Evolutionary conservation across 805 yeast species (phyloP).

Genomic region (Zygoascus bituminiphila): DNA sequence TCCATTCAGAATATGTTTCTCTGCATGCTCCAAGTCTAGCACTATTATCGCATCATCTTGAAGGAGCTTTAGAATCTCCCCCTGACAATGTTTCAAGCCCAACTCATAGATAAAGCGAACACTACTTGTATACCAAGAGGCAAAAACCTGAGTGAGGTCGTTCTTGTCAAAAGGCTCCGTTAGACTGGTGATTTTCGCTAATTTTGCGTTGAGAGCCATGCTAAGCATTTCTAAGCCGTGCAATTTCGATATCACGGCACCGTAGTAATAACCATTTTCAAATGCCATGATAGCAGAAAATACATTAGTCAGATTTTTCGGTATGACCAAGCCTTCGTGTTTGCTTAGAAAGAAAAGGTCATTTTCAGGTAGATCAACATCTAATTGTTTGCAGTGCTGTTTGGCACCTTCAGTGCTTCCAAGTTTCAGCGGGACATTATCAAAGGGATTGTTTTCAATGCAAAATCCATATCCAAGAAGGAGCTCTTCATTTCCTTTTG

Average conservation of each 20-base stretch:
- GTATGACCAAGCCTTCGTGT: constrained; percentile 2
- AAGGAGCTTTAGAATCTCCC: constrained; percentile 2
- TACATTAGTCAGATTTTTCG: constrained; percentile 2
- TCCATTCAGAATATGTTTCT: constrained; percentile 3
- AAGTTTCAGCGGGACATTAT: constrained; percentile 54
- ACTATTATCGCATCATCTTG: not conserved
- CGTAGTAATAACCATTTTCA: not conserved
- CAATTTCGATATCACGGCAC: not conserved
- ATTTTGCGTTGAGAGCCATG: constrained; percentile 1
- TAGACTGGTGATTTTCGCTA: constrained; percentile 4
- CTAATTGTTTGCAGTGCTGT: not conserved
- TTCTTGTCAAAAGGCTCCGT: constrained; percentile 8
- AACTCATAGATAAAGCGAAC: constrained; percentile 2
- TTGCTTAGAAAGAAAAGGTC: constrained; percentile 2
- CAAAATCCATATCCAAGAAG: constrained; percentile 78
- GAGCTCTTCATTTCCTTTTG: constrained; percentile 78
- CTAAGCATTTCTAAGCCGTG: not conserved
- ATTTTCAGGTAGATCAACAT: not conserved
- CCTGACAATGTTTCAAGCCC: constrained; percentile 3
- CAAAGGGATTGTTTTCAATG: constrained; percentile 42
- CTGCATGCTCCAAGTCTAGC: constrained; percentile 2
- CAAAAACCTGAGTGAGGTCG: constrained; percentile 1
- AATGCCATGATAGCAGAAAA: constrained; percentile 1
- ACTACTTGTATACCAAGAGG: constrained; percentile 1
- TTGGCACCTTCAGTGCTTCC: constrained; percentile 1